Percentiles rank a stretch among this genome's conserved stretches.
These are phyloP conservation scores for Blastocystis sp. DNA, from an alignment of 352 stramenopile species.

Conservation along the genomic window DNA sequence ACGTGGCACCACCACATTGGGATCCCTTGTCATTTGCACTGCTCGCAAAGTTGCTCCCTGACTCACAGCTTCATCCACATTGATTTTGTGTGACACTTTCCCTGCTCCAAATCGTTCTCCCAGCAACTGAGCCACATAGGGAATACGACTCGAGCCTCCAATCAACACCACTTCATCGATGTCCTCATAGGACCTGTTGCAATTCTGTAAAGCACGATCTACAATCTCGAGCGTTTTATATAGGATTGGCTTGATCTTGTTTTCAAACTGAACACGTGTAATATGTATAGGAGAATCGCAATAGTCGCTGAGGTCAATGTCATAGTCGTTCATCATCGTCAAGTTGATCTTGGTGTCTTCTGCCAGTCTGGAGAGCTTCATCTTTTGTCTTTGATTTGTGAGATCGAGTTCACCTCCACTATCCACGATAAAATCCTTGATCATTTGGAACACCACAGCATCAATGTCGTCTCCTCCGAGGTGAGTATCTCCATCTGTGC, in stretches of 20 bases:
- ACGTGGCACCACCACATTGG: conserved; percentile 61
- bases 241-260: conserved; percentile 83
- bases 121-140: conserved; percentile 70
- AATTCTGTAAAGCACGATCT: conserved; percentile 60
- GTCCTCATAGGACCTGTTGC: conserved; percentile 51
- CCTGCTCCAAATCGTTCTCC: conserved; percentile 69
- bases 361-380: neutral
- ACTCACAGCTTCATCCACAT: conserved; percentile 80
- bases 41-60: conserved; percentile 70
- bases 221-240: conserved; percentile 60
- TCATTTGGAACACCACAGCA: neutral
- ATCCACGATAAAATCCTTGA: neutral
- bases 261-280: conserved; percentile 88
- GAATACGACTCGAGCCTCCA: conserved; percentile 73
- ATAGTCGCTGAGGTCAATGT: neutral
- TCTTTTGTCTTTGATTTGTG: neutral
- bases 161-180: conserved; percentile 74
- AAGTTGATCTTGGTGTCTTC: neutral
- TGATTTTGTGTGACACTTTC: conserved; percentile 74
- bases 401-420: neutral
- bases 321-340: neutral
- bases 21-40: neutral
- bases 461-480: conserved; percentile 79
- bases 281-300: conserved; percentile 70
- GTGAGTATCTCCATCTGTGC: conserved; percentile 79